Evolutionary conservation across 2,329 filamentous ascomycete species (phyloP).

Genomic region (Neonectria faginata): DNA sequence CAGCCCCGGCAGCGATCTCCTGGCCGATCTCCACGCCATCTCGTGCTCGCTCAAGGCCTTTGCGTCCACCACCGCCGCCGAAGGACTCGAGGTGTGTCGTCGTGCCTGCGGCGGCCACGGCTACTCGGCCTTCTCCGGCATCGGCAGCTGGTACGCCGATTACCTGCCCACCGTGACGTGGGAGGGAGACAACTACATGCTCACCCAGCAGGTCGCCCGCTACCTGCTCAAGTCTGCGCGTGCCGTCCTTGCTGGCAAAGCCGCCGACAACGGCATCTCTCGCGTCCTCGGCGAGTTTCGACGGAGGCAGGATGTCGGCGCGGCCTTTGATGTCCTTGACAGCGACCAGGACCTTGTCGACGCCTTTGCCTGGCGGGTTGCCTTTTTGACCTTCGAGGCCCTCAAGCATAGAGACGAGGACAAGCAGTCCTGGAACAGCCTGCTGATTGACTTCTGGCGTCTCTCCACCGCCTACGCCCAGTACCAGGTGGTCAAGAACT

Average conservation of each 20-base stretch:
- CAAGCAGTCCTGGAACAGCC: conserved; percentile 81
- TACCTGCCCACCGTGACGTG: conserved; percentile 78
- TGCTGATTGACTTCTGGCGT: conserved; percentile 83
- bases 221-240: conserved; percentile 83
- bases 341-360: conserved; percentile 77
- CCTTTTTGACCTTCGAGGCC: conserved; percentile 80
- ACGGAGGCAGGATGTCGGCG: conserved; percentile 74
- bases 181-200: conserved; percentile 87
- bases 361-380: conserved; percentile 80
- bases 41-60: conserved; percentile 82
- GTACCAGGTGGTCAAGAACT: conserved; percentile 83
- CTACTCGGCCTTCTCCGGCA: conserved; percentile 80
- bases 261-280: conserved; percentile 51
- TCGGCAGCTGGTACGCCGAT: conserved; percentile 79
- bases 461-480: conserved; percentile 80
- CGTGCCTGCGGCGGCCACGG: conserved; percentile 83
- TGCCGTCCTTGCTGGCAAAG: conserved; percentile 73
- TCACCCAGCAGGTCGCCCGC: conserved; percentile 81
- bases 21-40: conserved; percentile 81
- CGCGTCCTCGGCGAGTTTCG: conserved; percentile 74
- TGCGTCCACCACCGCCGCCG: conserved; percentile 77
- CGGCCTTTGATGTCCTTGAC: conserved; percentile 79
- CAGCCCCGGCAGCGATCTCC: conserved; percentile 69
- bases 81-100: conserved; percentile 80
- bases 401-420: conserved; percentile 79